These are phyloP conservation scores for Penicillium sp. DNA, from an alignment of 2,329 filamentous ascomycete species.

Conservation along the genomic window DNA sequence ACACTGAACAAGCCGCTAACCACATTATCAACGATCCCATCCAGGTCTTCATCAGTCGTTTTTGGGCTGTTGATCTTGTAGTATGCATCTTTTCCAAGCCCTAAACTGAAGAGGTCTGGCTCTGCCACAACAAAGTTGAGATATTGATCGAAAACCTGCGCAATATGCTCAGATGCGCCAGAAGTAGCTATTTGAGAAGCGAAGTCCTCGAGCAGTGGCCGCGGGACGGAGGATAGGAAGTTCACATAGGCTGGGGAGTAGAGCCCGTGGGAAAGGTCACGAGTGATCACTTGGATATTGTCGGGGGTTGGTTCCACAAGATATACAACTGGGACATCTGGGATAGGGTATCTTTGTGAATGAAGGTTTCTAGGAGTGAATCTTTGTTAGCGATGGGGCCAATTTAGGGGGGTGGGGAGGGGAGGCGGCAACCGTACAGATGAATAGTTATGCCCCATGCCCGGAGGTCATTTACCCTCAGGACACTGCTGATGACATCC, in stretches of 20 bases:
- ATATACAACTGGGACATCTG: constrained; percentile 94
- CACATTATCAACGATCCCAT: constrained; percentile 81
- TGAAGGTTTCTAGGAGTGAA: constrained; percentile 66
- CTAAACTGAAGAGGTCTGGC: constrained; percentile 90
- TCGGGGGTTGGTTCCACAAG: constrained; percentile 82
- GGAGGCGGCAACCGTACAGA: constrained; percentile 58
- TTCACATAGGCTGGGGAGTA: constrained; percentile 96
- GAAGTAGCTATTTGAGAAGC: constrained; percentile 80
- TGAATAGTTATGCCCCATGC: constrained; percentile 96
- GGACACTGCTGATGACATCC: constrained; percentile 94
- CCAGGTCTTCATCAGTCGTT: constrained; percentile 85
- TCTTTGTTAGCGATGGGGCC: constrained; percentile 18
- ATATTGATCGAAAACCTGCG: constrained; percentile 94
- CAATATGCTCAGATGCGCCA: constrained; percentile 82
- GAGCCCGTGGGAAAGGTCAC: constrained; percentile 78
- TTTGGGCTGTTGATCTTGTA: constrained; percentile 94
- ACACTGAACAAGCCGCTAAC: constrained; percentile 98
- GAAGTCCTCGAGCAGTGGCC: constrained; percentile 90
- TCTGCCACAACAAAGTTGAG: constrained; percentile 96
- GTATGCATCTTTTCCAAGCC: constrained; percentile 90
- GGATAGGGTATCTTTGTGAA: constrained; percentile 80
- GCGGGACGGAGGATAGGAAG: constrained; percentile 89
- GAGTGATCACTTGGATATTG: constrained; percentile 80
- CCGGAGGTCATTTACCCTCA: constrained; percentile 88
- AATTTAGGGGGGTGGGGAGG: constrained; percentile 3